phyloP scores from a whole-genome alignment of 2,329 filamentous ascomycete genomes.

The Leptographium lundbergii region DNA sequence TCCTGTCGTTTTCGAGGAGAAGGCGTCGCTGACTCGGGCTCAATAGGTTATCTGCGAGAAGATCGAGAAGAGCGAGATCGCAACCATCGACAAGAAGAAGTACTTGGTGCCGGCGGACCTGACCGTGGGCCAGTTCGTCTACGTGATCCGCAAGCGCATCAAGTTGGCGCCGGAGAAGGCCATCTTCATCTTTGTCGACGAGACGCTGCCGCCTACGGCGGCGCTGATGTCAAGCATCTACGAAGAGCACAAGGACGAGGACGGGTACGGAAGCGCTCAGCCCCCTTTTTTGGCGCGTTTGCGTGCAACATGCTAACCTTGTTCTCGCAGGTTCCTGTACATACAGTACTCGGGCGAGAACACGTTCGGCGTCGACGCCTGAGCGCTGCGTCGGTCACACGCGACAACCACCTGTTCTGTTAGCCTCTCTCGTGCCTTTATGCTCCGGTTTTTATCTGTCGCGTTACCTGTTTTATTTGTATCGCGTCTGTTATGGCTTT shows the following conservation, averaged over 20 bases:
- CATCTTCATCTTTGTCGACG: slow-evolving; percentile 99
- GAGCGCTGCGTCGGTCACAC: neutral
- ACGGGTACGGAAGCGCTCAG: slow-evolving; percentile 34
- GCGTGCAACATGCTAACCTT: neutral
- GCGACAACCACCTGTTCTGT: too few relatives aligned
- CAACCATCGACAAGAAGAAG: slow-evolving; percentile 99
- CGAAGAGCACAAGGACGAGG: slow-evolving; percentile 90
- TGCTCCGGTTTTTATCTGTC: neutral
- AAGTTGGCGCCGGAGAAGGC: slow-evolving; percentile 99
- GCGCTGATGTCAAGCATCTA: slow-evolving; percentile 99
- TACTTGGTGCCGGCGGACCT: slow-evolving; percentile 95
- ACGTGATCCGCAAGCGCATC: slow-evolving; percentile 99
- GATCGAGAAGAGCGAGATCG: slow-evolving; percentile 98
- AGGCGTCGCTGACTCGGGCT: neutral
- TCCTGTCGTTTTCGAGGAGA: neutral
- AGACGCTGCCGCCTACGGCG: slow-evolving; percentile 90
- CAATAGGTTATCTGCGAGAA: slow-evolving; percentile 95
- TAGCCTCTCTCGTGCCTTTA: neutral
- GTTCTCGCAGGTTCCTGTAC: slow-evolving; percentile 66
- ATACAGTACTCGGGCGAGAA: slow-evolving; percentile 99
- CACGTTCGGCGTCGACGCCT: slow-evolving; percentile 57
- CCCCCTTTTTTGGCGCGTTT: slow-evolving; percentile 1
- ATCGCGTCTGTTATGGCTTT: neutral
- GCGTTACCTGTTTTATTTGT: neutral
- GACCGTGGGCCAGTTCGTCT: slow-evolving; percentile 96